These are phyloP conservation scores for Dillenia suffruticosa DNA, from an alignment of 164 flowering plant genomes.

Conservation along the genomic window DNA sequence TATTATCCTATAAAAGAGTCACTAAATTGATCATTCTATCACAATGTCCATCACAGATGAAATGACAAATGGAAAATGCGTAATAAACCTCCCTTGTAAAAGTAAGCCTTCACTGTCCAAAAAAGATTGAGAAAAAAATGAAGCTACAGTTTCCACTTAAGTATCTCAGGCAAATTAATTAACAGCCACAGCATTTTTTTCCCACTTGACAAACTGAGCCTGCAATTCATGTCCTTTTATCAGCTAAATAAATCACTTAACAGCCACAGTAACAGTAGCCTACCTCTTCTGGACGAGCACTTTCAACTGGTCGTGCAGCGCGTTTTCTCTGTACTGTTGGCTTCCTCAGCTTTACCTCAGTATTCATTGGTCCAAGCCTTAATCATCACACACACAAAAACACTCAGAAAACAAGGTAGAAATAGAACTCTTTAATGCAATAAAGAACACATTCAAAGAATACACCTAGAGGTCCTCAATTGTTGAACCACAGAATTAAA, in stretches of 20 bases:
- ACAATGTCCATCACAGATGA: no score
- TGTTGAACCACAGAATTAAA: no score
- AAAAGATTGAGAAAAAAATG: no score
- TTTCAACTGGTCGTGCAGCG: slow-evolving; percentile 32
- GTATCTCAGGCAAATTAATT: background rate
- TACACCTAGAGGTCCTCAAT: no score
- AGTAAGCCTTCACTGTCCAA: no score
- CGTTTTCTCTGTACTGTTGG: slow-evolving; percentile 33
- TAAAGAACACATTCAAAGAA: background rate
- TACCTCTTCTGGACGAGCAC: slow-evolving; percentile 69
- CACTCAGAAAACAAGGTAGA: background rate
- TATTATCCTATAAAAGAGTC: no score
- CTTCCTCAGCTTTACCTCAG: slow-evolving; percentile 66
- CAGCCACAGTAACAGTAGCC: background rate
- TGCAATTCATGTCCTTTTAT: no score
- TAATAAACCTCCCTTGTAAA: no score
- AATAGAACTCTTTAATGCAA: background rate
- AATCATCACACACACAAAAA: background rate
- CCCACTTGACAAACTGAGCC: no score
- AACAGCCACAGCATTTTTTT: background rate
- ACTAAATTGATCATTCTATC: no score
- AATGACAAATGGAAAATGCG: no score
- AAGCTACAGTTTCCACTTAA: no score
- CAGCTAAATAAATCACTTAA: background rate
- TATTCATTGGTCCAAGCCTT: slow-evolving; percentile 92